Evolutionary conservation across 352 stramenopile species (phyloP), one percentile per base, ranked within the genome.

Genomic region (Globisporangium spinosum): DNA sequence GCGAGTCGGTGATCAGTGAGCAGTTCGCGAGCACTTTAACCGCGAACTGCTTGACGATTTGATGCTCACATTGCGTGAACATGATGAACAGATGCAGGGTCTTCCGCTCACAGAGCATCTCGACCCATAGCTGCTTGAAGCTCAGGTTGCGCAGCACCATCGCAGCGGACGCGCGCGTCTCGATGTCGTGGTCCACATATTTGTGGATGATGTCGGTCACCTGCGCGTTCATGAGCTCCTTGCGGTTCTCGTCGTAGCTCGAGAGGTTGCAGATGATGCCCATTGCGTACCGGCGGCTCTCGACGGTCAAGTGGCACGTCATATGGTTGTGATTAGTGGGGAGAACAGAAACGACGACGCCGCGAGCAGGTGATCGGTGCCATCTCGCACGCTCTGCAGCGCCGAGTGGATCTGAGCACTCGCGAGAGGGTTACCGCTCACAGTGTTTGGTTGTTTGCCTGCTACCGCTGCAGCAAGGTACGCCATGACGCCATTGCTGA

Each of bases 111-210:
- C 87, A 93, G 2, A 94, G 72, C 80, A 94, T 83, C 66, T 94
- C 87, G 10, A 91, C 87, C 81, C 84, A 93, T 3, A 80, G 80
- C 53, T 90, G 80, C 17, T 74, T 74, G 25, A 83, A 89, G 56
- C 82, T 94, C 23, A 94, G 66, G 61, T 94, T 94, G 9, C 82
- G 77, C 5, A 94, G 69, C 0, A 82, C 82, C 80, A 94, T 94
- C 2, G 83, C 77, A 1, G 81, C 87, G 0, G 83, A 92, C 8
- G 81, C 83, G 8, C 80, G 78, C n/a, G 77, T 81, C 66, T 94
- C 87, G 8, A 82, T 70, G 56, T 94, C 87, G 17, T 73, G 65
- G 57, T 93, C 85, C 32, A 89, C 79, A 64, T 91, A 91, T 29
- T 83, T 89, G 25, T 79, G 77, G 43, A 94, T 86, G 5, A 90